phyloP scores from a whole-genome alignment of 768 basidiomycete species.

The Tylopilus cervinicoccineus region DNA sequence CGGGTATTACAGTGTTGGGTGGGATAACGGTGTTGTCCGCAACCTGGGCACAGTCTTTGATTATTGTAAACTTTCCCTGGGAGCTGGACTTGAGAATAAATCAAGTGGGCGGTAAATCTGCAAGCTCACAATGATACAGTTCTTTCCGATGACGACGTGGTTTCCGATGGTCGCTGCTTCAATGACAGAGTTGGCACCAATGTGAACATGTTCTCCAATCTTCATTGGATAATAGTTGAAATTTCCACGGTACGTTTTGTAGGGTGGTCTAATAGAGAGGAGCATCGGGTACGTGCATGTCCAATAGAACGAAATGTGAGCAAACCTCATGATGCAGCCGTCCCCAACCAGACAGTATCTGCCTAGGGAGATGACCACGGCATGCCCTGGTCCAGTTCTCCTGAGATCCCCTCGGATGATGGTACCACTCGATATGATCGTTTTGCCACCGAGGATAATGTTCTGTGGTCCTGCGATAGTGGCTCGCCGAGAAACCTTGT shows the following conservation, averaged over 20 bases:
- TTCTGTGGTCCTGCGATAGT: constrained; percentile 93
- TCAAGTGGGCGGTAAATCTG: background rate
- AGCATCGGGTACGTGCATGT: background rate
- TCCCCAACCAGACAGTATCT: constrained; percentile 92
- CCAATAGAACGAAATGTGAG: background rate
- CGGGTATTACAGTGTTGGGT: constrained; percentile 89
- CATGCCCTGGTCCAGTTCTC: constrained; percentile 85
- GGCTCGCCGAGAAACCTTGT: constrained; percentile 91
- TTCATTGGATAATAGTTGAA: constrained; percentile 99
- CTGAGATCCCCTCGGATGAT: constrained; percentile 94
- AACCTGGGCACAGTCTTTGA: constrained; percentile 91
- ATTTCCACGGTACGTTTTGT: constrained; percentile 85
- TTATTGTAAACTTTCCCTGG: constrained; percentile 94
- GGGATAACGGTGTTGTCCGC: constrained; percentile 88
- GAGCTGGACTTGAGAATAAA: background rate
- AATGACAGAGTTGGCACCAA: constrained; percentile 83
- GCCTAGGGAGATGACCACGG: constrained; percentile 90
- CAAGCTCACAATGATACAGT: constrained; percentile 81
- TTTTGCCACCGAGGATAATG: constrained; percentile 96
- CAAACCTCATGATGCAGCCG: constrained; percentile 81
- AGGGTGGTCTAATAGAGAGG: constrained; percentile 57
- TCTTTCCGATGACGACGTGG: constrained; percentile 92
- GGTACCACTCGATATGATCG: constrained; percentile 85
- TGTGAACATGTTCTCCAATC: constrained; percentile 92
- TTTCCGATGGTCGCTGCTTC: constrained; percentile 95